Evolutionary conservation across 2,329 filamentous ascomycete genomes (phyloP), one percentile per base, ranked within the genome.

Genomic region (Arthrobotrys megalospora): DNA sequence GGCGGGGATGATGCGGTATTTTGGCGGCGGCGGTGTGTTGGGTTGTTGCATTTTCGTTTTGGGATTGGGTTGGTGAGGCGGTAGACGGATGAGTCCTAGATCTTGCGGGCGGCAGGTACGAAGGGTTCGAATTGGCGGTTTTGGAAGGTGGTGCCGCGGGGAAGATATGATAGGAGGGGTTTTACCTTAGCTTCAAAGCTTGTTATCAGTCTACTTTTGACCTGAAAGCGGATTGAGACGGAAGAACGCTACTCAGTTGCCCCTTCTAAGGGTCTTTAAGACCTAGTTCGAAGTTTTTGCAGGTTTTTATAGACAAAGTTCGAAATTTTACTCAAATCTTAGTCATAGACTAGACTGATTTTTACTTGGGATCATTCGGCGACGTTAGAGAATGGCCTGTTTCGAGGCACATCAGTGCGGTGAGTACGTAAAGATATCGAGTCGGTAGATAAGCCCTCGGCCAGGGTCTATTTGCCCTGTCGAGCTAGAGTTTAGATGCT

Each of bases 31-130:
- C 21, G 34, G 32, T 71, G 67, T 41, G 70, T 68, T 67, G 70
- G 52, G n/a, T 12, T 68, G 69, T 75, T 64, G 36, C 70, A 75
- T 75, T 75, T 66, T 63, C 16, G 45, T 19, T 58, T 34, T 60
- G 19, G 55, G 36, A 7, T 14, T 60, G n/a, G n/a, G n/a, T n/a
- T n/a, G n/a, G n/a, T 12, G 41, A 16, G 14, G 16, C n/a, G n/a
- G 19, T 21, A 19, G 52, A 58, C 34, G 55, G 52, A 41, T 38
- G 32, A 21, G 34, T 38, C 6, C 10, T 10, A 38, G n/a, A n/a
- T 19, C 34, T 34, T 12, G 50, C 16, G 36, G 52, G 1, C 12
- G 11, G 28, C 6, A 19, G 6, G 1, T 14, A 10, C 1, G 53
- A 24, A 12, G 7, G 16, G 45, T 48, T 21, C 7, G 45, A 48